Base-by-base conservation (phyloP, 2,329 filamentous ascomycete genomes). In the Cladosporium sp. region DNA sequence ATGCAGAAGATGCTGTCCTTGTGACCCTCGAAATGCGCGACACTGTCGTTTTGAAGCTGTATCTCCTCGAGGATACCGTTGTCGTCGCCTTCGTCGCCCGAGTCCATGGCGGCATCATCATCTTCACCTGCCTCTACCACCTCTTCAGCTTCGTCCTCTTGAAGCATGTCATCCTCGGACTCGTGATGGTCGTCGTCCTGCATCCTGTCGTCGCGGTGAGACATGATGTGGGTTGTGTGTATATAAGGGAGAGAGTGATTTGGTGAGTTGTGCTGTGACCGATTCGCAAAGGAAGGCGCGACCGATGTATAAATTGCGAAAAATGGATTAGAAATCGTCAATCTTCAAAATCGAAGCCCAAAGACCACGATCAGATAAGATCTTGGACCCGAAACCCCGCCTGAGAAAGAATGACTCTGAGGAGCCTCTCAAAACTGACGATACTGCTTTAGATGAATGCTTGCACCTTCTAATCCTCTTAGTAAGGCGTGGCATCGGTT, bases 1-100 rank as follows among this genome's bases (percentile, higher is more conserved):
- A 99, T 95, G 79, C 91, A 88, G 82, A 97, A 99, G 74, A 99
- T 91, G 67, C 90, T 93, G 84, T 97, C 93, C 72, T 88, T 90
- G 82, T 97, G 92, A 39, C 81, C 79, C 82, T 98, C 95, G 75
- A 98, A 97, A 82, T 96, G 94, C 67, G 92, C 94, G 70, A 89
- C 84, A 70, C 92, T 96, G 83, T 99, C 94, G 83, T 98, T 99
- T 68, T 95, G 88, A 7, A 98, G 84, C 49, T 87, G 81, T 49
- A 97, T 88, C 77, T 95, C 92, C 76, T 89, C 85, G 30, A 82
- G 80, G 39, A 82, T 80, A 61, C 85, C 84, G n/a, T 79, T 84
- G 53, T 83, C 83, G 54, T 85, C 86, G 48, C 48, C 60, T 53
- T 91, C 89, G 63, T 88, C 87, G 66, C 86, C 86, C 4, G 88